A percentile compares a stretch with the other conserved stretches of the same genome.
Evolutionary conservation across 1,139 yeast genomes (phyloP).

Genomic region (Kodamaea derodonti): DNA sequence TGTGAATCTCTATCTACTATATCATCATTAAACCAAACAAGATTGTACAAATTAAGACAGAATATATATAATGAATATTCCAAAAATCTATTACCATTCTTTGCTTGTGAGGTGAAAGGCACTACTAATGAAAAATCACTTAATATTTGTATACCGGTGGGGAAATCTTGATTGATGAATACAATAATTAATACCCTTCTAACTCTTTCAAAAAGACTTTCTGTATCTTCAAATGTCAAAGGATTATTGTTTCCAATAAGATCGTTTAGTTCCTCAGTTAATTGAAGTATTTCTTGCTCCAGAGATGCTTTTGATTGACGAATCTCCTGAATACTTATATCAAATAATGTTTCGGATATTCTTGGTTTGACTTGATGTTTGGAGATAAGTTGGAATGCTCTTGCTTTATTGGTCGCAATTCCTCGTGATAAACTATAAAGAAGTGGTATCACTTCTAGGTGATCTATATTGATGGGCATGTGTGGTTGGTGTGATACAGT

Average conservation of each 20-base stretch:
- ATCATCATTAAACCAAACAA: conserved; percentile 19
- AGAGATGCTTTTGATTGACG: no score
- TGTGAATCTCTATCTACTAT: conserved; percentile 7
- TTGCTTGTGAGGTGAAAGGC: conserved; percentile 24
- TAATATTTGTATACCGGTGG: conserved; percentile 17
- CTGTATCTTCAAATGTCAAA: conserved; percentile 4
- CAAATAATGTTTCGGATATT: no score
- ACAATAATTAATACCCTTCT: conserved; percentile 9
- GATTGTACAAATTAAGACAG: conserved; percentile 17
- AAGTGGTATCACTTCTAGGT: conserved; percentile 10
- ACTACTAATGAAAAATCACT: conserved; percentile 17
- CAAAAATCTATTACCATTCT: conserved; percentile 21
- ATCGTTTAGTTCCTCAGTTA: not conserved
- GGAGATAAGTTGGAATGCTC: no score
- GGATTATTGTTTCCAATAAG: not conserved
- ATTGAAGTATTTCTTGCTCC: no score
- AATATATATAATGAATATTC: conserved; percentile 26
- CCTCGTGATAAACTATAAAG: no score
- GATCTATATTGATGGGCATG: conserved; percentile 7
- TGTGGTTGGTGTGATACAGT: not conserved
- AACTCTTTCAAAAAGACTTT: conserved; percentile 7
- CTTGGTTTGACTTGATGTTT: no score
- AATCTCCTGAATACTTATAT: no score
- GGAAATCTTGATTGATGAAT: conserved; percentile 19
- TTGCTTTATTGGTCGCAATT: no score